These are phyloP conservation scores for Pseudopithomyces chartarum DNA, from an alignment of 2,329 filamentous ascomycete species.

Conservation along the genomic window DNA sequence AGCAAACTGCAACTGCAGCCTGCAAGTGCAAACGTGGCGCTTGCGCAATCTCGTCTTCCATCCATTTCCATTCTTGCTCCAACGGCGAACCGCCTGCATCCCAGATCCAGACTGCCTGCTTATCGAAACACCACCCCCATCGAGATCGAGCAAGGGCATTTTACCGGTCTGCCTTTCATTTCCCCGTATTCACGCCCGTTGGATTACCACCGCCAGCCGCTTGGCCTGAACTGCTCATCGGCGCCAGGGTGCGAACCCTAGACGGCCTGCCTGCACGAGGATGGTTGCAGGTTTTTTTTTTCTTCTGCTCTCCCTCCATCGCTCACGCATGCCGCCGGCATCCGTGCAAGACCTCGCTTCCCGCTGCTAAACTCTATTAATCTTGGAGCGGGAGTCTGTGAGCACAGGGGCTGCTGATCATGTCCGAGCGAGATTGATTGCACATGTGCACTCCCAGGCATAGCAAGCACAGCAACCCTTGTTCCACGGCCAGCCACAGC, in stretches of 20 bases:
- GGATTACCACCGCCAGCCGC: slow-evolving; percentile 24
- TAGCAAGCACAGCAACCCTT: too few species aligned
- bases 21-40: slow-evolving; percentile 25
- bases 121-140: slow-evolving; percentile 18
- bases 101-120: slow-evolving; percentile 6
- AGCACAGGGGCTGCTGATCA: slow-evolving; percentile 34
- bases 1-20: neutral
- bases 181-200: slow-evolving; percentile 38
- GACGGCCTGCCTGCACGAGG: slow-evolving; percentile 21
- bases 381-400: slow-evolving; percentile 41
- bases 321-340: slow-evolving; percentile 34
- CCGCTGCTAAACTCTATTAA: slow-evolving; percentile 36
- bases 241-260: slow-evolving; percentile 26
- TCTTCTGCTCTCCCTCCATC: slow-evolving; percentile 29
- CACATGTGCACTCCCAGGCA: neutral
- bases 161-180: slow-evolving; percentile 28
- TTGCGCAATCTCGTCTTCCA: slow-evolving; percentile 28
- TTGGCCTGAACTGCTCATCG: slow-evolving; percentile 22
- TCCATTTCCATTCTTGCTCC: neutral
- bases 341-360: slow-evolving; percentile 40
- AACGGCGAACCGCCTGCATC: slow-evolving; percentile 15
- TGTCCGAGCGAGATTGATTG: slow-evolving; percentile 31
- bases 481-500: too few species aligned
- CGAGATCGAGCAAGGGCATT: slow-evolving; percentile 30
- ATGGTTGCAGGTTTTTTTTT: slow-evolving; percentile 37